Conservation (phyloP, 2,329 filamentous ascomycete genomes). For the Hypoxylon sp. region DNA sequence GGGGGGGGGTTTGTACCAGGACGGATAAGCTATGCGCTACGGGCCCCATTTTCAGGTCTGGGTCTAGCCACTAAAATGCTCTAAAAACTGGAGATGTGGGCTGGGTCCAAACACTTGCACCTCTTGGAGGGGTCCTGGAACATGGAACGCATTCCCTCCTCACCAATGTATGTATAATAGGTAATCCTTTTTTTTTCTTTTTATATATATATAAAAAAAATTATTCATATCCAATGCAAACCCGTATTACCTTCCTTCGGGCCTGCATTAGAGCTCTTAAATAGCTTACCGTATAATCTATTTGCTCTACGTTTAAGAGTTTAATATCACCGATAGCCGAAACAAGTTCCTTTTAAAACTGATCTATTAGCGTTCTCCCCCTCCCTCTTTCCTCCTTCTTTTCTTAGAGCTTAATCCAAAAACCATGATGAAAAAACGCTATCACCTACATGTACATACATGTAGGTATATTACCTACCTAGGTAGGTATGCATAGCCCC, state of each 20-base stretch:
- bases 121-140: constrained; percentile 6
- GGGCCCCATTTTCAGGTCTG: background rate
- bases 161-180: background rate
- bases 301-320: background rate
- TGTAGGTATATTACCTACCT: too few relatives aligned
- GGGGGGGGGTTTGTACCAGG: background rate
- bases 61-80: constrained; percentile 20
- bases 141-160: constrained; percentile 7
- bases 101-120: constrained; percentile 26
- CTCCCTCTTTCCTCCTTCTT: too few relatives aligned
- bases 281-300: background rate
- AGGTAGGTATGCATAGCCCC: background rate
- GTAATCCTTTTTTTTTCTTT: background rate
- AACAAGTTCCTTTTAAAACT: background rate
- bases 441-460: background rate
- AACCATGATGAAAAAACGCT: background rate
- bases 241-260: background rate
- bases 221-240: background rate
- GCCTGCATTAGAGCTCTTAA: background rate
- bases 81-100: constrained; percentile 33
- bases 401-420: constrained; percentile 17
- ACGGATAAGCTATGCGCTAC: constrained; percentile 31
- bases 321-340: background rate
- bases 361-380: constrained; percentile 6
- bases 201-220: background rate